Conservation (phyloP, 2,329 filamentous ascomycete species). For the Fusarium sp. region DNA sequence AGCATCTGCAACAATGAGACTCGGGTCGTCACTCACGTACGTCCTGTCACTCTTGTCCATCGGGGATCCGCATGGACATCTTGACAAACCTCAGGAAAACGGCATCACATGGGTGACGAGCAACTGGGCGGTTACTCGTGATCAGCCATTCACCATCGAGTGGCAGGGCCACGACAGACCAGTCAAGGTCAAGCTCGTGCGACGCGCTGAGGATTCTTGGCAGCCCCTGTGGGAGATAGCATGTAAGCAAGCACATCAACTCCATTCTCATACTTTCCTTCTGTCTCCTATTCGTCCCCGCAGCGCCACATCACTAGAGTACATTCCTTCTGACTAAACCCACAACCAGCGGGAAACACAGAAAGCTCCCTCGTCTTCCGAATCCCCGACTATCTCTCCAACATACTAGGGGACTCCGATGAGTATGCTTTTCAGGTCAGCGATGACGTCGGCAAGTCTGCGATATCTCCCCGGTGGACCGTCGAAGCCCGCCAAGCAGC, state of each 20-base stretch:
- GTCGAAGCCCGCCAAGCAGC: background rate
- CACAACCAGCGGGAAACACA: background rate
- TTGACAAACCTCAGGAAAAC: background rate
- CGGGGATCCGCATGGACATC: background rate
- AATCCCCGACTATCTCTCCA: background rate
- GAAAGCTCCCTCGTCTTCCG: conserved; percentile 7
- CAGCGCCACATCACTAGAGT: background rate
- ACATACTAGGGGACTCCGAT: background rate
- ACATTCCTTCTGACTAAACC: background rate
- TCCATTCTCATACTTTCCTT: background rate
- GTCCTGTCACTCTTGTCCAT: background rate
- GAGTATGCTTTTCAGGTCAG: conserved; percentile 12
- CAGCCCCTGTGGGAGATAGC: background rate
- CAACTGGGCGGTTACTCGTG: background rate
- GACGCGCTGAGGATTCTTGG: background rate
- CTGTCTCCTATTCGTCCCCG: no score
- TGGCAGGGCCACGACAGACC: conserved; percentile 2
- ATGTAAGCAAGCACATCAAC: background rate
- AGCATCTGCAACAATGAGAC: background rate
- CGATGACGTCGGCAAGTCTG: background rate
- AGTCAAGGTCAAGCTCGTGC: conserved; percentile 1
- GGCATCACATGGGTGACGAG: conserved; percentile 8
- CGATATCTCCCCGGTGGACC: background rate
- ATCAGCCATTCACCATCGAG: conserved; percentile 6
- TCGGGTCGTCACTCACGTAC: background rate